A percentile compares a stretch with the other conserved stretches of the same genome.
phyloP scores from a whole-genome alignment of 306 rosid species.

The Gynostemma pentaphyllum region DNA sequence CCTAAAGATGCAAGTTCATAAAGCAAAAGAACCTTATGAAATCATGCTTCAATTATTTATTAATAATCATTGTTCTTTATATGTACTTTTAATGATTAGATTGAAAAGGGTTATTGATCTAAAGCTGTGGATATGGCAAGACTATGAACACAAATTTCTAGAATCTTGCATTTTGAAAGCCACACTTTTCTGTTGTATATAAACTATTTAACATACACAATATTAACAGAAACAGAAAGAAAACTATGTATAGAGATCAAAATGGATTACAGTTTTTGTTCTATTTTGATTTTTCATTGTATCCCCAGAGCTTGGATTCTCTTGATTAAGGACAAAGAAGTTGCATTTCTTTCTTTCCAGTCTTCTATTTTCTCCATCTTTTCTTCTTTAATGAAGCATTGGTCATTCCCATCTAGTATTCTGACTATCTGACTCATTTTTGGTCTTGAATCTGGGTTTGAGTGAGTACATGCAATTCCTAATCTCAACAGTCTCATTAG shows the following conservation, averaged over 20 bases:
- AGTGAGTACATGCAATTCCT: constrained; percentile 62
- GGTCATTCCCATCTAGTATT: constrained; percentile 71
- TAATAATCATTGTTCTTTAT: background rate
- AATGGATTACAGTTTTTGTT: background rate
- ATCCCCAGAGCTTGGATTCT: constrained; percentile 93
- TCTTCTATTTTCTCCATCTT: constrained; percentile 48
- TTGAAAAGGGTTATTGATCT: background rate
- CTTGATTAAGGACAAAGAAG: constrained; percentile 47
- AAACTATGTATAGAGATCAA: background rate
- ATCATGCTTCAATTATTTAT: background rate
- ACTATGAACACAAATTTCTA: background rate
- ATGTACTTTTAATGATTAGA: background rate
- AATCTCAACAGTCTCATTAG: constrained; percentile 47
- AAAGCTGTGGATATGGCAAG: background rate
- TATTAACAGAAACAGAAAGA: too few species aligned
- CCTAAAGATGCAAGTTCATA: background rate
- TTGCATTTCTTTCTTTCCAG: constrained; percentile 52
- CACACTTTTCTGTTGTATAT: background rate
- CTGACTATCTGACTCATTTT: constrained; percentile 69
- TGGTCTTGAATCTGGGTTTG: constrained; percentile 53
- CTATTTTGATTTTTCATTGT: constrained; percentile 30
- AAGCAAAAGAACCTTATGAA: background rate
- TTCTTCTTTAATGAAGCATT: constrained; percentile 20
- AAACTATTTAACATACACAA: too few species aligned
- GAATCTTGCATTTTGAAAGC: background rate